These are phyloP conservation scores for Podospora pseudopauciseta DNA, from an alignment of 495 filamentous ascomycete species.

Conservation along the genomic window DNA sequence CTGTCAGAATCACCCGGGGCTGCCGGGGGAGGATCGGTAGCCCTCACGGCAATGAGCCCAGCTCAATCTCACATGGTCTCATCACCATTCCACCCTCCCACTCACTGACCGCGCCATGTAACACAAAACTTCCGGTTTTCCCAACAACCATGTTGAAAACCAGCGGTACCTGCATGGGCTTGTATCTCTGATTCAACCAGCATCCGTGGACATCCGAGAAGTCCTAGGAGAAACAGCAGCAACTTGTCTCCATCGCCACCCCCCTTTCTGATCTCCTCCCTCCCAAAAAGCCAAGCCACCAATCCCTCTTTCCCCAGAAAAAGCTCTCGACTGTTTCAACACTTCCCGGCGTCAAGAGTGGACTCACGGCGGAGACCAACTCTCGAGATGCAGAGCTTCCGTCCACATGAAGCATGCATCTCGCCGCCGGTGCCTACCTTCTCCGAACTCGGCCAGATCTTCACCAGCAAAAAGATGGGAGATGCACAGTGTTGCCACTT, in stretches of 20 bases:
- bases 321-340: background rate
- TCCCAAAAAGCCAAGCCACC: conserved; percentile 6
- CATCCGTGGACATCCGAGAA: background rate
- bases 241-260: background rate
- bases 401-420: background rate
- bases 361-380: conserved; percentile 2
- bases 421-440: background rate
- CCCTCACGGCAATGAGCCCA: conserved; percentile 13
- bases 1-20: background rate
- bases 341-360: background rate
- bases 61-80: conserved; percentile 20
- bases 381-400: too few species aligned
- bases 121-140: background rate
- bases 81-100: conserved; percentile 10
- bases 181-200: background rate
- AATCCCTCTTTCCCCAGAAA: background rate
- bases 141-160: conserved; percentile 2
- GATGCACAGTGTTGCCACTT: conserved; percentile 8
- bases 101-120: conserved; percentile 1
- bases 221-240: background rate
- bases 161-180: background rate
- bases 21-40: conserved; percentile 8
- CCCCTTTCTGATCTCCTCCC: background rate
- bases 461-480: background rate
- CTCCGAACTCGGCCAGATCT: conserved; percentile 19